phyloP scores from a whole-genome alignment of 306 rosid species.

The Purshia tridentata region DNA sequence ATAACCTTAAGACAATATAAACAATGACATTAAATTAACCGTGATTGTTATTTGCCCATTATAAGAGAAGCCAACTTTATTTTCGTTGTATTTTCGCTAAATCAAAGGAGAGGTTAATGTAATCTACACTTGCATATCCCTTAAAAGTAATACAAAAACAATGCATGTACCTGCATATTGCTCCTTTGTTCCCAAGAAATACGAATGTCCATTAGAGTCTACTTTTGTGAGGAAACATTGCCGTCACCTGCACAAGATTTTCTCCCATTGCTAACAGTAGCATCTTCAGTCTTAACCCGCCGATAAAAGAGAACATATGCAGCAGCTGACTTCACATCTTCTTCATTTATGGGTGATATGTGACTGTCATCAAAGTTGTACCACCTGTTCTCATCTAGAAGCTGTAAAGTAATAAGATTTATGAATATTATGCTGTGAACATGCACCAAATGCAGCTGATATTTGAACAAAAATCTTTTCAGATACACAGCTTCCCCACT shows the following conservation, averaged over 20 bases:
- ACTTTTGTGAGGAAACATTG: constrained; percentile 21
- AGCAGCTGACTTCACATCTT: constrained; percentile 84
- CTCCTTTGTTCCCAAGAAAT: neutral
- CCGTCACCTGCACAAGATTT: constrained; percentile 32
- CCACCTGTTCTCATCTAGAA: constrained; percentile 90
- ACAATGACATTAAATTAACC: too few species aligned
- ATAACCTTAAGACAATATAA: too few species aligned
- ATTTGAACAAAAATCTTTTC: neutral
- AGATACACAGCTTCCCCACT: neutral
- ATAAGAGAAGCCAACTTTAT: too few species aligned
- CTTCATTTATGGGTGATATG: constrained; percentile 83
- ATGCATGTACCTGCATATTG: too few species aligned
- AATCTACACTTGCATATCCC: too few species aligned
- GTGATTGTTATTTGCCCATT: too few species aligned
- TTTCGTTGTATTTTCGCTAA: too few species aligned
- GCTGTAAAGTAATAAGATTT: constrained; percentile 45
- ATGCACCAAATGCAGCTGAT: neutral
- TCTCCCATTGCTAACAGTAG: constrained; percentile 52
- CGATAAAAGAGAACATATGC: constrained; percentile 96
- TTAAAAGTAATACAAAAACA: too few species aligned
- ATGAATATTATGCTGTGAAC: neutral
- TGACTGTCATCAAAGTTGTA: constrained; percentile 92
- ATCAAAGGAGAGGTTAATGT: too few species aligned
- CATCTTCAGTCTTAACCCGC: constrained; percentile 64
- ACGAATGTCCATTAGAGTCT: neutral